phyloP scores from a whole-genome alignment of 169 alveolate genomes.

The Plasmodium malariae region DNA sequence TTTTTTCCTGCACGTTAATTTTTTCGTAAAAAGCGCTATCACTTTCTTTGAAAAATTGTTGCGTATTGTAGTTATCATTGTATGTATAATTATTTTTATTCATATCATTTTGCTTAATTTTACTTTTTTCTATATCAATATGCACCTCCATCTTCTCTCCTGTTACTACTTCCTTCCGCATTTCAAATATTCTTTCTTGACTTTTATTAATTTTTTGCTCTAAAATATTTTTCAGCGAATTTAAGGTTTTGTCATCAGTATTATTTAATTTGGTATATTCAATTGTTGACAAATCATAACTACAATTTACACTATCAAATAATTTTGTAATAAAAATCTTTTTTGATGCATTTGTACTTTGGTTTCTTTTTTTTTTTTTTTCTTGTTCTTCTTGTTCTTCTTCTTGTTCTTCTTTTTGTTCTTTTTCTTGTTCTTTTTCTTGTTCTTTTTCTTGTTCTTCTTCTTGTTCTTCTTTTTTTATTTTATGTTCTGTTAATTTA shows the following conservation, averaged over 20 bases:
- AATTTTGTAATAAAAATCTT: constrained; percentile 56
- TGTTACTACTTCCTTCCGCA: background rate
- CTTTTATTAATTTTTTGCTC: constrained; percentile 46
- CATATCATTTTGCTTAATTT: background rate
- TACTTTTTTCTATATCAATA: background rate
- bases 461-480: background rate
- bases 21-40: background rate
- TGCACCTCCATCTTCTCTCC: background rate
- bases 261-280: constrained; percentile 34
- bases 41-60: background rate
- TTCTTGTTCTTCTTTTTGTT: background rate
- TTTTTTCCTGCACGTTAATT: constrained; percentile 8
- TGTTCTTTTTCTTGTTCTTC: background rate
- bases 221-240: constrained; percentile 26
- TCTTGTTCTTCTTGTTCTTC: background rate
- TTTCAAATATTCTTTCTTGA: background rate
- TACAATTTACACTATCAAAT: constrained; percentile 55
- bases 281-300: constrained; percentile 36
- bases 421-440: background rate
- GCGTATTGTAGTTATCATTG: background rate
- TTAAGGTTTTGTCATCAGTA: constrained; percentile 38
- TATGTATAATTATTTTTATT: background rate
- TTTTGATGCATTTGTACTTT: background rate
- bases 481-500: too few relatives aligned
- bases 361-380: background rate